Evolutionary conservation across 2,329 filamentous ascomycete species (phyloP).

Genomic region (Fusarium fujikuroi): DNA sequence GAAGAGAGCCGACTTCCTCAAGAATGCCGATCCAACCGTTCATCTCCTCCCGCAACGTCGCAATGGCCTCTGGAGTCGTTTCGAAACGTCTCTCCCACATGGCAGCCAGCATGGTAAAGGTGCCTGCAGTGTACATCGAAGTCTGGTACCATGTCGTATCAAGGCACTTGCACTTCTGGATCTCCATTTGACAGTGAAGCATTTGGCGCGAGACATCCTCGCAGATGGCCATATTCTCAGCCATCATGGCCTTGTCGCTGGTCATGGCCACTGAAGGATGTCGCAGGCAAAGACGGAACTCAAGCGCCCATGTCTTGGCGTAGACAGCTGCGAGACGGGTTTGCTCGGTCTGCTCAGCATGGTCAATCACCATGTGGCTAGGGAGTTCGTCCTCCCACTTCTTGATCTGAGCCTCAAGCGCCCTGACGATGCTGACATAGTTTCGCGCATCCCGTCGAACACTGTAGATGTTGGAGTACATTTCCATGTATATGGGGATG

Average conservation of each 20-base stretch:
- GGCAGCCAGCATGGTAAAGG: constrained; percentile 77
- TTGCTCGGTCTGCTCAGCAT: constrained; percentile 52
- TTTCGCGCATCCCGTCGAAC: constrained; percentile 69
- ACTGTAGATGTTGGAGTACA: constrained; percentile 81
- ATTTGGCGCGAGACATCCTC: constrained; percentile 73
- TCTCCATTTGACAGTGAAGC: constrained; percentile 66
- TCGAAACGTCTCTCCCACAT: constrained; percentile 74
- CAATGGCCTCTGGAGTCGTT: constrained; percentile 67
- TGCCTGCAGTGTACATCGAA: constrained; percentile 76
- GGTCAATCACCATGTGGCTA: constrained; percentile 63
- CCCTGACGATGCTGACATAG: constrained; percentile 71
- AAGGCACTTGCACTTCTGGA: constrained; percentile 73
- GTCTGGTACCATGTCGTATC: constrained; percentile 84
- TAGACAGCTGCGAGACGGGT: constrained; percentile 65
- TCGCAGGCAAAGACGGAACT: constrained; percentile 68
- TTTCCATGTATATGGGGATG: constrained; percentile 74
- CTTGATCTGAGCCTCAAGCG: constrained; percentile 72
- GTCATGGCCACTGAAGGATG: constrained; percentile 70
- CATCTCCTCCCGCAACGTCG: constrained; percentile 74
- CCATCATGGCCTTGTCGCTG: constrained; percentile 63
- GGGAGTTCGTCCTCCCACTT: constrained; percentile 74
- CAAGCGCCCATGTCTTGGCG: constrained; percentile 63
- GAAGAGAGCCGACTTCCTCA: constrained; percentile 70
- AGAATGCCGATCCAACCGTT: constrained; percentile 75
- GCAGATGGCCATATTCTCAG: constrained; percentile 73